Evolutionary conservation across 306 rosid genomes (phyloP), one percentile per base, ranked within the genome.

Genomic region (Fagus sylvatica): DNA sequence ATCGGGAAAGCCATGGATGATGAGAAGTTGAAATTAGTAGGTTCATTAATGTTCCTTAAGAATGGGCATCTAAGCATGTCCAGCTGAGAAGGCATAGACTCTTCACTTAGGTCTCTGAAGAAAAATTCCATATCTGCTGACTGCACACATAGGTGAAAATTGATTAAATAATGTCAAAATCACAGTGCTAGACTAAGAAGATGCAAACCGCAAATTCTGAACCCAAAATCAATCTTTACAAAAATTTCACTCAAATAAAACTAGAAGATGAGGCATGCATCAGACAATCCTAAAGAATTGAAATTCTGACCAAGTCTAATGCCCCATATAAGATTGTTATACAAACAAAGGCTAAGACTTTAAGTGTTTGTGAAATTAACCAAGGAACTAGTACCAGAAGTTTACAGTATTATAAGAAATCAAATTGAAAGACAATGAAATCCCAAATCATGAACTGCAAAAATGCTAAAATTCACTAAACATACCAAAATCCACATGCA

Each of bases 21-120:
- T 82, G 93, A 83, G 84, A 95, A 93, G 33, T 97, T 91, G 73
- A 95, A 93, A 74, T 86, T 91, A 76, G 98, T 95, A 34, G 98
- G 98, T 82, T 95, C 98, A 72, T 92, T 92, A 81, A 95, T 95
- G 92, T 95, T 95, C 84, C 98, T 88, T 90, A 95, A 79, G 88
- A 95, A 95, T 19, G 98, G 98, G 66, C 98, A 95, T 78, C 91
- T 83, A 74, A 87, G 93, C 67, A 91, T 78, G 72, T 82, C 87
- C 9, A 76, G 79, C 34, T 74, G 77, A 69, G 85, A 79, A 60
- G 86, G 78, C 19, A 40, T 72, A 32, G 89, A 85, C 68, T 92
- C 96, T 68, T 84, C 93, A 19, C 79, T 86, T 49, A 84, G 37
- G 76, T 85, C 91, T 78, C 93, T 78, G 73, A 87, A 65, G 83